Conservation (phyloP, 306 rosid species). For the Lagenaria siceraria region DNA sequence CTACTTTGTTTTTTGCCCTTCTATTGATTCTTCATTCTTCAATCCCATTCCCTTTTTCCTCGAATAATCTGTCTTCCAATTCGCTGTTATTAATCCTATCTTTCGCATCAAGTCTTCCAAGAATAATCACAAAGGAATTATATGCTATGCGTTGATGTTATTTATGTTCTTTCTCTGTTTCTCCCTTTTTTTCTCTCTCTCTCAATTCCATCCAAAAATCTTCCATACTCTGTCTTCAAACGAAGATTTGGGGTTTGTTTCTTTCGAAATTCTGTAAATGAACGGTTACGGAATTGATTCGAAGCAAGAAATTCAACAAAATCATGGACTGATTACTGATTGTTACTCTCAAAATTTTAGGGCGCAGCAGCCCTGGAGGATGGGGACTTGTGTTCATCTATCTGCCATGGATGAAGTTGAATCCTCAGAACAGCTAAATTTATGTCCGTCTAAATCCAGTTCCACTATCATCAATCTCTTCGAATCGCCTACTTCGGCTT, state of each 20-base stretch:
- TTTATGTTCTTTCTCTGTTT: not conserved
- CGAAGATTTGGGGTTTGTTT: not conserved
- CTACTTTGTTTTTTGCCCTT: not conserved
- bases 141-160: constrained; percentile 1
- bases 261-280: not conserved
- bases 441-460: constrained; percentile 19
- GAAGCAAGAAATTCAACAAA: constrained; percentile 24
- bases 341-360: constrained; percentile 19
- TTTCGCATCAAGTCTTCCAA: not conserved
- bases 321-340: constrained; percentile 28
- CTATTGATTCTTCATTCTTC: not conserved
- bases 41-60: not conserved
- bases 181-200: not conserved
- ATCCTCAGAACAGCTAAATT: constrained; percentile 18
- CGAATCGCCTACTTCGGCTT: constrained; percentile 59
- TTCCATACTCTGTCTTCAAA: not conserved
- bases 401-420: constrained; percentile 18
- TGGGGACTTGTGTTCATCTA: constrained; percentile 33
- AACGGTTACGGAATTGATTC: constrained; percentile 28
- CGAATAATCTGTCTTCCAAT: not conserved
- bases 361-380: constrained; percentile 34
- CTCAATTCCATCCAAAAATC: not conserved
- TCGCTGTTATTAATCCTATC: constrained; percentile 1
- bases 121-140: not conserved
- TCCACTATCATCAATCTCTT: constrained; percentile 39